phyloP scores from a whole-genome alignment of 148 eudicot genomes.

The Arbutus unedo region DNA sequence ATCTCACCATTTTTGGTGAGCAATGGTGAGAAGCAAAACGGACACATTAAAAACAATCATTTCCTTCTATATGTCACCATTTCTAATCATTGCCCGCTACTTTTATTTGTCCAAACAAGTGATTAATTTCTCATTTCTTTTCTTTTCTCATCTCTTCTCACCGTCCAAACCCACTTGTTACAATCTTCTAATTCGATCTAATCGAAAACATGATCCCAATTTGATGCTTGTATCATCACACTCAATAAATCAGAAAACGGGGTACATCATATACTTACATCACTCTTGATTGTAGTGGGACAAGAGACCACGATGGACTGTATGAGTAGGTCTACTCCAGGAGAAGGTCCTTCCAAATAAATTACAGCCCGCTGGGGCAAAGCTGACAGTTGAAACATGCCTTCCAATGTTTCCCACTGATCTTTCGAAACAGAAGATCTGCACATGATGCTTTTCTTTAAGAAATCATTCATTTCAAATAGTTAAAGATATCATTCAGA shows the following conservation, averaged over 20 bases:
- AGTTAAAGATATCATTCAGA: background rate
- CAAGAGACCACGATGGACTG: slow-evolving; percentile 55
- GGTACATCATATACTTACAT: slow-evolving; percentile 22
- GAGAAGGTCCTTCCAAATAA: slow-evolving; percentile 79
- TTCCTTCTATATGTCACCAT: background rate
- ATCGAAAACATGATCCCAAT: background rate
- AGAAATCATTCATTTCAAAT: background rate
- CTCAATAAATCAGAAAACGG: background rate
- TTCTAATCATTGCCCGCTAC: background rate
- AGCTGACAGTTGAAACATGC: slow-evolving; percentile 50
- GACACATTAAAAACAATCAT: background rate
- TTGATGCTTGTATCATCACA: background rate
- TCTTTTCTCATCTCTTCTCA: background rate
- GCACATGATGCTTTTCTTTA: slow-evolving; percentile 4
- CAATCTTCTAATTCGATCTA: background rate
- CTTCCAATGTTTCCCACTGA: slow-evolving; percentile 64
- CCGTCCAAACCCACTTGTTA: background rate
- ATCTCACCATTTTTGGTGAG: background rate
- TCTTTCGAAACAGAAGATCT: slow-evolving; percentile 52
- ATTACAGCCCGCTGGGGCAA: slow-evolving; percentile 54
- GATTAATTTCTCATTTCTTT: background rate
- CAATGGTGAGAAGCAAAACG: background rate
- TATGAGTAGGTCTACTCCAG: slow-evolving; percentile 71
- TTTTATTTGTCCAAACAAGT: background rate
- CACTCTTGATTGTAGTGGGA: slow-evolving; percentile 23